Conservation (phyloP, 176 grass and related monocot species). For the Coix lacrymajobi region DNA sequence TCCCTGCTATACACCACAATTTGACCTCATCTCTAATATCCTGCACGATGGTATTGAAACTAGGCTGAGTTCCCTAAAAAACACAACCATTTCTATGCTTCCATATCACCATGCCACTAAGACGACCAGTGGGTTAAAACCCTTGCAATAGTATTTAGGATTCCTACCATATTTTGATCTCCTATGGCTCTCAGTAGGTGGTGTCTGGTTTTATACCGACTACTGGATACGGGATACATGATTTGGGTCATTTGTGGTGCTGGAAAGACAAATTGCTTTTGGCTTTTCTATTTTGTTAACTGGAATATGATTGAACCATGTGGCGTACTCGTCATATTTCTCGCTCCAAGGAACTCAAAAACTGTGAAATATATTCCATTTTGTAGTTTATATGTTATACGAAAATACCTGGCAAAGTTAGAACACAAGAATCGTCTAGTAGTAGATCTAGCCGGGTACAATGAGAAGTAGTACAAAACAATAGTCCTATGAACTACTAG, state of each 20-base stretch:
- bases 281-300: background rate
- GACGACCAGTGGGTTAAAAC: background rate
- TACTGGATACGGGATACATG: background rate
- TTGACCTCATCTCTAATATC: background rate
- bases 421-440: no score
- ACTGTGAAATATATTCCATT: background rate
- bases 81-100: background rate
- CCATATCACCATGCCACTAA: background rate
- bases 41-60: background rate
- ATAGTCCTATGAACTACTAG: no score
- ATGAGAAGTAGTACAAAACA: no score
- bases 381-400: background rate
- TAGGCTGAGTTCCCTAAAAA: background rate
- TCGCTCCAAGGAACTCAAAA: background rate
- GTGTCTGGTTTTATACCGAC: background rate
- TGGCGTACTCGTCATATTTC: background rate
- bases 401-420: background rate
- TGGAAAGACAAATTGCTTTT: background rate
- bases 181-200: background rate
- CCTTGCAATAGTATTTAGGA: background rate
- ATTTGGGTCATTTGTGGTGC: background rate
- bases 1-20: background rate
- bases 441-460: no score
- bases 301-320: background rate
- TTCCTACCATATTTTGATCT: slow-evolving; percentile 1